These are phyloP conservation scores for Sporisorium reilianum DNA, from an alignment of 1,284 basidiomycete genomes.

Conservation along the genomic window DNA sequence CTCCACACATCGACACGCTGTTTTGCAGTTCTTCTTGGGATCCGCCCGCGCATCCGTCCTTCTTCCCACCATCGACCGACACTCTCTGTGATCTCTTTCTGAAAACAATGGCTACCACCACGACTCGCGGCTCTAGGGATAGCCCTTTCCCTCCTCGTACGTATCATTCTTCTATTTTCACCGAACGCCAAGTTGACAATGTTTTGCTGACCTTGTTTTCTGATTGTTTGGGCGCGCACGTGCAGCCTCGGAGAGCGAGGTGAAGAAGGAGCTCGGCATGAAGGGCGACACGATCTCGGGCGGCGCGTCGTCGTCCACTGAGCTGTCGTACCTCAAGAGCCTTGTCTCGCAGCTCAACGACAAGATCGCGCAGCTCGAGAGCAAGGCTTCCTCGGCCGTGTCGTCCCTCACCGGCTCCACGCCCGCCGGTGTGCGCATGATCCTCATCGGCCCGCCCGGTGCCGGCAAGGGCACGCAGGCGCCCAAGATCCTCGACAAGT, in stretches of 20 bases:
- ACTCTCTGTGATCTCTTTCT: not conserved
- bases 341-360: conserved; percentile 66
- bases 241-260: conserved; percentile 37
- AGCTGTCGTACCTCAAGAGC: conserved; percentile 65
- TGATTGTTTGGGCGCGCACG: not conserved
- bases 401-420: conserved; percentile 29
- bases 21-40: conserved; percentile 5
- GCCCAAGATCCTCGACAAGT: conserved; percentile 89
- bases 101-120: conserved; percentile 45
- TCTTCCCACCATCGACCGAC: conserved; percentile 8
- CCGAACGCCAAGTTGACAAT: too few relatives aligned
- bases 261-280: conserved; percentile 48
- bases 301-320: conserved; percentile 28
- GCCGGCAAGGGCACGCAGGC: conserved; percentile 99
- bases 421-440: conserved; percentile 75
- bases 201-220: conserved; percentile 12
- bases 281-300: conserved; percentile 43
- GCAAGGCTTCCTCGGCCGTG: conserved; percentile 28
- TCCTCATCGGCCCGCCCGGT: conserved; percentile 94
- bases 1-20: not conserved
- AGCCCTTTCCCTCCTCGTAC: conserved; percentile 51
- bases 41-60: not conserved
- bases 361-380: not conserved
- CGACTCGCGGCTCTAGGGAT: conserved; percentile 52
- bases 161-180: too few relatives aligned